Evolutionary conservation across 2,329 filamentous ascomycete species (phyloP), one percentile per base, ranked within the genome.

Genomic region (Colletotrichum cuscutae): DNA sequence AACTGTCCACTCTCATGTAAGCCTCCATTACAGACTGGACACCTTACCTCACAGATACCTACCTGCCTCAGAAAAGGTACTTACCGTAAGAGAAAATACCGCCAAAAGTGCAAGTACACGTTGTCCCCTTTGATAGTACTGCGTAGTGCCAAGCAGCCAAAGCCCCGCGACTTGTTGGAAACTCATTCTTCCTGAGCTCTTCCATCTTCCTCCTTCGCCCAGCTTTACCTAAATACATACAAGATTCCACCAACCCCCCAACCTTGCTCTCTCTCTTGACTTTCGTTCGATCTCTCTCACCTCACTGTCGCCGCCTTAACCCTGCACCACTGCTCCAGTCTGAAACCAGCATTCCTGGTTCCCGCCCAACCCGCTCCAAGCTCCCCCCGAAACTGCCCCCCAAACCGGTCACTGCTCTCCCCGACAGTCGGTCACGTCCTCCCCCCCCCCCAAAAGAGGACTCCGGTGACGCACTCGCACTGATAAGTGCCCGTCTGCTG

Each of bases 291-390:
- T 49, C 8, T 60, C 46, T 53, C 56, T 63, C 53, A 37, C 11
- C 42, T 53, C 32, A 22, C 30, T 32, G 32, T 64, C 65, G 19
- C 32, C 70, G 35, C 59, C 59, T 59, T 60, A 72, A 70, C 65
- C 70, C 59, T 46, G 59, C 46, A 32, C 22, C 61, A 49, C 35
- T 64, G 59, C 59, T 59, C 58, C 59, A 53, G 54, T 46, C 70
- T 72, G 70, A 72, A 72, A 72, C 59, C 42, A 59, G 42, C 54
- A 54, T 72, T 59, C 70, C 70, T 69, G 53, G 65, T 42, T 64
- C 32, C 59, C 65, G 65, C 65, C 65, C 26, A 57, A 46, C 32
- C 30, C 56, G 59, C 59, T 70, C 59, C 37, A 37, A 69, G 65
- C 69, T 59, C 68, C 59, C 42, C 42, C 58, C 65, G 65, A 70